phyloP scores from a whole-genome alignment of 495 filamentous ascomycete genomes.

The Tuber borchii region DNA sequence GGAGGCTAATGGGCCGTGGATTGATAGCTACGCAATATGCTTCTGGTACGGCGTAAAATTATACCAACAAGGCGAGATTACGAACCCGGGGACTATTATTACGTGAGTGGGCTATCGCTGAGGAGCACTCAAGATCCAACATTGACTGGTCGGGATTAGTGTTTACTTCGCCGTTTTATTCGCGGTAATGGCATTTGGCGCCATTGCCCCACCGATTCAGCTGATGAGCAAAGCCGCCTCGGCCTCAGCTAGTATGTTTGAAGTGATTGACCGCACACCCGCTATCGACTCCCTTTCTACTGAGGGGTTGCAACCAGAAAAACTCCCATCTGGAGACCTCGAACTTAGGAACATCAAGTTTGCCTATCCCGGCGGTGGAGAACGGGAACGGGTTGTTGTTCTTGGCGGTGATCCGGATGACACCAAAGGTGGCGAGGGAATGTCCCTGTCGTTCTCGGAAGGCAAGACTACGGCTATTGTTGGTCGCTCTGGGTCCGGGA shows the following conservation, averaged over 20 bases:
- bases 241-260: constrained; percentile 53
- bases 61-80: constrained; percentile 44
- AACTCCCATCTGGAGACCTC: constrained; percentile 52
- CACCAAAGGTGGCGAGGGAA: constrained; percentile 62
- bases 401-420: constrained; percentile 51
- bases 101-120: constrained; percentile 44
- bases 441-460: constrained; percentile 77
- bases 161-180: constrained; percentile 56
- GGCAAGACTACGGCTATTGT: constrained; percentile 86
- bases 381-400: constrained; percentile 25
- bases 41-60: constrained; percentile 47
- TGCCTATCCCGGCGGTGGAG: constrained; percentile 51
- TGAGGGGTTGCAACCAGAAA: constrained; percentile 46
- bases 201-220: constrained; percentile 50
- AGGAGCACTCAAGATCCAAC: background rate
- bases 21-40: constrained; percentile 44
- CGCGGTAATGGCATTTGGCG: constrained; percentile 49
- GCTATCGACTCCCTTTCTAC: constrained; percentile 47
- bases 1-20: constrained; percentile 15
- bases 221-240: constrained; percentile 50
- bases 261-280: constrained; percentile 51
- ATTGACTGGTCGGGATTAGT: constrained; percentile 26
- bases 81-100: constrained; percentile 48
- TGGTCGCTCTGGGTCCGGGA: constrained; percentile 64
- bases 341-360: constrained; percentile 56